Evolutionary conservation across 2,329 filamentous ascomycete genomes (phyloP).

Genomic region (Hypoxylon rubiginosum): DNA sequence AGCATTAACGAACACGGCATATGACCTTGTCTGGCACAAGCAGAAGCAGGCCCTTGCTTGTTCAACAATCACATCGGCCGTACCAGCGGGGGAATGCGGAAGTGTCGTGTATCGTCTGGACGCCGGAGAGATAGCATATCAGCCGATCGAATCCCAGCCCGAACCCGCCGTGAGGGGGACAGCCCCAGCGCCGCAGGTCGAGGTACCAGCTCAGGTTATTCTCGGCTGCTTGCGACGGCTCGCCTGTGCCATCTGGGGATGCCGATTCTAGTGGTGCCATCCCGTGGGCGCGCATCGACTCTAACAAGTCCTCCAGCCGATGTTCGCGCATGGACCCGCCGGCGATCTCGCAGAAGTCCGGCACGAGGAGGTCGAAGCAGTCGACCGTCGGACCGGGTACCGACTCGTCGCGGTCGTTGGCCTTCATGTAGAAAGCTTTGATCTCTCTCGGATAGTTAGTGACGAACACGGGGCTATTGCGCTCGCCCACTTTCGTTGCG

Average conservation of each 20-base stretch:
- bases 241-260: constrained; percentile 39
- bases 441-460: constrained; percentile 90
- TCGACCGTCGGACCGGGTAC: constrained; percentile 73
- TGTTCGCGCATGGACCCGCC: constrained; percentile 93
- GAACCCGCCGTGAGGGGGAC: constrained; percentile 90
- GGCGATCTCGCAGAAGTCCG: constrained; percentile 86
- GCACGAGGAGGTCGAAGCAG: constrained; percentile 91
- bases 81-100: constrained; percentile 86
- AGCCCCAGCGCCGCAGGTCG: constrained; percentile 90
- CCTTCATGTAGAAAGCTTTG: constrained; percentile 91
- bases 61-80: constrained; percentile 71
- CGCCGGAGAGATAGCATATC: constrained; percentile 84
- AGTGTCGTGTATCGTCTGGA: constrained; percentile 85
- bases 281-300: constrained; percentile 78
- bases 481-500: constrained; percentile 69
- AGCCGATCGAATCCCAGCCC: constrained; percentile 91
- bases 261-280: constrained; percentile 59
- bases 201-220: constrained; percentile 83
- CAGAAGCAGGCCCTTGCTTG: constrained; percentile 4
- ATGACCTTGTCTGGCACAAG: constrained; percentile 38
- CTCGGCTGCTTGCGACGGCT: constrained; percentile 46
- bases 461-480: constrained; percentile 82
- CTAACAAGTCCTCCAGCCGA: constrained; percentile 74
- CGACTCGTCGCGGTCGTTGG: constrained; percentile 28
- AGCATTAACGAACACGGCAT: constrained; percentile 57